These are phyloP conservation scores for Udeniomyces megalosporus DNA, from an alignment of 768 basidiomycete genomes.

Conservation along the genomic window DNA sequence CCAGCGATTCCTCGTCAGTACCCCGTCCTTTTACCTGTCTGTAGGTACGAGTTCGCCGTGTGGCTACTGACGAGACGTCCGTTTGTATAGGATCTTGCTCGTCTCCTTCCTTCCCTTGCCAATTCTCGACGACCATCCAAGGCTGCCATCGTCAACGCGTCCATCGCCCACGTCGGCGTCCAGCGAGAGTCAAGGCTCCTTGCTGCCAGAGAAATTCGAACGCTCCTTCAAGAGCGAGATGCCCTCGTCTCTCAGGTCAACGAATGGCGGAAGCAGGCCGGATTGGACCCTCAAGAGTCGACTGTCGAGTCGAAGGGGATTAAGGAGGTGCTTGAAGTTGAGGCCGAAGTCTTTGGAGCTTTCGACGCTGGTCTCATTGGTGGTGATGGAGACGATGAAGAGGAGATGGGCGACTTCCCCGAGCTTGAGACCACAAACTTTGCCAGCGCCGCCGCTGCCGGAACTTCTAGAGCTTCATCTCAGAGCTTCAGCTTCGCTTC, in stretches of 20 bases:
- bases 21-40: neutral
- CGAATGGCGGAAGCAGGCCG: conserved; percentile 74
- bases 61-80: too few species aligned
- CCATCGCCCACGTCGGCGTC: conserved; percentile 52
- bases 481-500: neutral
- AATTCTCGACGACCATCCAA: conserved; percentile 88
- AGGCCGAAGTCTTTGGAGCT: conserved; percentile 16
- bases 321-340: conserved; percentile 24
- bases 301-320: conserved; percentile 57
- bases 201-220: conserved; percentile 64
- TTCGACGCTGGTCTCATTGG: conserved; percentile 14
- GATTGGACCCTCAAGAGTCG: conserved; percentile 55
- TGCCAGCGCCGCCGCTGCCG: neutral
- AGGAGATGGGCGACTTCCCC: too few species aligned
- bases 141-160: conserved; percentile 89
- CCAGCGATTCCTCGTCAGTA: conserved; percentile 64
- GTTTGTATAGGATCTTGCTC: conserved; percentile 58
- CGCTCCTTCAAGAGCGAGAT: conserved; percentile 65
- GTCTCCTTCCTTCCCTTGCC: conserved; percentile 75
- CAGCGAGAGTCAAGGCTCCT: conserved; percentile 65
- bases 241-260: conserved; percentile 79
- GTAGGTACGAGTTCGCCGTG: neutral
- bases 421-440: conserved; percentile 5
- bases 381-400: conserved; percentile 17
- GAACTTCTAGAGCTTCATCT: neutral